Evolutionary conservation across 164 flowering plant genomes (phyloP).

Genomic region (Dillenia turbinata): DNA sequence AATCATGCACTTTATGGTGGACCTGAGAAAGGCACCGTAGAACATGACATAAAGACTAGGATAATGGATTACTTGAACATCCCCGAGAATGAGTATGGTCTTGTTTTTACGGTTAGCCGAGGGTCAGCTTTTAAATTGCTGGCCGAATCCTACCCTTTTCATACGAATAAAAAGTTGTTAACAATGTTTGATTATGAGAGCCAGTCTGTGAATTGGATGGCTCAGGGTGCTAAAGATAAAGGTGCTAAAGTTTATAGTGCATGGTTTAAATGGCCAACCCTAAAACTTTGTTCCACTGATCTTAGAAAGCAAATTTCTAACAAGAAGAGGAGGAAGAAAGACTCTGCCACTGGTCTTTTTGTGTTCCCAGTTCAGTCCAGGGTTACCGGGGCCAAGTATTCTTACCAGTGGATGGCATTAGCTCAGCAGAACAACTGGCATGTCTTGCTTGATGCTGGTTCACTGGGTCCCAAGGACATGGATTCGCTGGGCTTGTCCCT

Average conservation of each 20-base stretch:
- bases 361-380: conserved; percentile 93
- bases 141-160: conserved; percentile 88
- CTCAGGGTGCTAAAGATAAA: conserved; percentile 67
- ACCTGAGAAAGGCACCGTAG: conserved; percentile 78
- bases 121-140: conserved; percentile 88
- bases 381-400: conserved; percentile 86
- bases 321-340: conserved; percentile 79
- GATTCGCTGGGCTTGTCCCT: conserved; percentile 86
- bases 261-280: conserved; percentile 84
- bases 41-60: conserved; percentile 72
- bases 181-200: conserved; percentile 87
- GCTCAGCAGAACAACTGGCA: conserved; percentile 98
- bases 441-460: conserved; percentile 92
- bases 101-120: conserved; percentile 86
- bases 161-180: conserved; percentile 72
- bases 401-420: conserved; percentile 95
- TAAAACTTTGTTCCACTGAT: conserved; percentile 73
- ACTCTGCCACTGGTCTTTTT: conserved; percentile 73
- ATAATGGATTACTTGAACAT: conserved; percentile 89
- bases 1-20: conserved; percentile 93
- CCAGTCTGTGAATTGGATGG: conserved; percentile 78
- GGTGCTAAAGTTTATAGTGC: conserved; percentile 73
- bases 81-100: conserved; percentile 86
- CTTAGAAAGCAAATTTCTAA: conserved; percentile 68
- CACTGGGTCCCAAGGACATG: conserved; percentile 95